phyloP scores from a whole-genome alignment of 257 asterid genomes.

The Schizonepeta tenuifolia region DNA sequence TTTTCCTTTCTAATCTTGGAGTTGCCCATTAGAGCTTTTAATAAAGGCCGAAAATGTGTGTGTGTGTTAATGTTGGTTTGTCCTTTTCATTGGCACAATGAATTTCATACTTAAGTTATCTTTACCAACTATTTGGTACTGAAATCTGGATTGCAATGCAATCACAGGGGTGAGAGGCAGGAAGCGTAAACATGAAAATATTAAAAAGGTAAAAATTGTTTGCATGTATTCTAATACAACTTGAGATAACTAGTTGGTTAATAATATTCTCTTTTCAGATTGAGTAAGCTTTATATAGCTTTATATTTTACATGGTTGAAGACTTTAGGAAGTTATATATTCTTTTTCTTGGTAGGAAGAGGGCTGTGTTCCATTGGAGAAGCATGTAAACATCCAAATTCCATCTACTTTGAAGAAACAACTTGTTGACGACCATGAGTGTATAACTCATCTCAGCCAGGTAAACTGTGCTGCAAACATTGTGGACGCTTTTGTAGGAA shows the following conservation, averaged over 20 bases:
- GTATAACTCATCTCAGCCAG: slow-evolving; percentile 64
- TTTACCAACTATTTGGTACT: slow-evolving; percentile 24
- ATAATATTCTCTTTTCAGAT: neutral
- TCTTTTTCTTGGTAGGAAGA: slow-evolving; percentile 49
- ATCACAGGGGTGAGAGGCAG: slow-evolving; percentile 62
- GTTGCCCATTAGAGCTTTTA: neutral
- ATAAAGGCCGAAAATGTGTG: neutral
- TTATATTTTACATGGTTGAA: slow-evolving; percentile 21
- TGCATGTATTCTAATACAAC: neutral
- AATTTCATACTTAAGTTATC: slow-evolving; percentile 9
- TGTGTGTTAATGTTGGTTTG: slow-evolving; percentile 9
- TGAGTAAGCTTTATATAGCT: neutral
- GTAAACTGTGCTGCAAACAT: slow-evolving; percentile 42
- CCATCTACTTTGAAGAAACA: slow-evolving; percentile 68
- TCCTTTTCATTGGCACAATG: slow-evolving; percentile 17
- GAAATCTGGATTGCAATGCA: slow-evolving; percentile 26
- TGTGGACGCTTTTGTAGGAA: neutral
- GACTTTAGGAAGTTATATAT: slow-evolving; percentile 5
- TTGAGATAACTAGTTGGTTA: neutral
- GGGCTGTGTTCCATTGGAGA: slow-evolving; percentile 42
- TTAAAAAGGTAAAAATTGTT: slow-evolving; percentile 51
- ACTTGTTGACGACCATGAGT: slow-evolving; percentile 69
- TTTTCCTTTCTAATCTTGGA: neutral
- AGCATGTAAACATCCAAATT: slow-evolving; percentile 57
- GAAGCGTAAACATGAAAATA: slow-evolving; percentile 55